Evolutionary conservation across 2,329 filamentous ascomycete species (phyloP), one percentile per base, ranked within the genome.

Genomic region (Dactylellina leptospora): DNA sequence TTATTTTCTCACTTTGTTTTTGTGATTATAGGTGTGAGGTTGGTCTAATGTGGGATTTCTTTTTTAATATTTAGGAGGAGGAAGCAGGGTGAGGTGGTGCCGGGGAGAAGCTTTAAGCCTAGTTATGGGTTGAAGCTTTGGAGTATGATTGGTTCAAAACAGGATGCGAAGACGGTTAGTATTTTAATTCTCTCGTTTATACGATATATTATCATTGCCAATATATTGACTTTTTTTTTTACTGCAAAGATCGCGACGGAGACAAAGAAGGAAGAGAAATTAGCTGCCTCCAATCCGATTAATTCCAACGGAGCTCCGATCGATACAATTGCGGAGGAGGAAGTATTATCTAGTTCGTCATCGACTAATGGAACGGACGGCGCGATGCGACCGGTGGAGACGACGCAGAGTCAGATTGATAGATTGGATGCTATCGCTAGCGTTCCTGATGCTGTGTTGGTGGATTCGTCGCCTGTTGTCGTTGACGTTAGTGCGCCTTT

Each of bases 71-170:
- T 27, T 62, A n/a, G 53, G 58, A 33, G 64, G 42, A 42, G 69
- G 54, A 38, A 62, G 48, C 16, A 73, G 44, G 44, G 70, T 16
- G 44, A 75, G 54, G 54, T 54, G 2, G 23, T 64, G 8, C 45
- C 69, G 11, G 47, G 53, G 20, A 4, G 73, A 42, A 23, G 68
- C 25, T 59, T 63, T 42, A 75, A 73, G 44, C 55, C 74, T 83
- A 92, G 90, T 74, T 86, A 89, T 80, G 91, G 90, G 5, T 82
- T 97, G 79, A 86, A 88, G 1, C 81, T 97, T 74, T 97, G 93
- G 93, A 90, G 88, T 53, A 83, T 89, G 0, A 96, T 92, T 90
- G 92, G 91, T 11, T 93, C 89, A 47, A 96, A 90, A 78, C 92
- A 97, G 77, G 95, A 97, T 78, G 86, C 93, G 79, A 84, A 84